Base-by-base conservation (phyloP, 257 asterid genomes). In the Ophiorrhiza pumila region DNA sequence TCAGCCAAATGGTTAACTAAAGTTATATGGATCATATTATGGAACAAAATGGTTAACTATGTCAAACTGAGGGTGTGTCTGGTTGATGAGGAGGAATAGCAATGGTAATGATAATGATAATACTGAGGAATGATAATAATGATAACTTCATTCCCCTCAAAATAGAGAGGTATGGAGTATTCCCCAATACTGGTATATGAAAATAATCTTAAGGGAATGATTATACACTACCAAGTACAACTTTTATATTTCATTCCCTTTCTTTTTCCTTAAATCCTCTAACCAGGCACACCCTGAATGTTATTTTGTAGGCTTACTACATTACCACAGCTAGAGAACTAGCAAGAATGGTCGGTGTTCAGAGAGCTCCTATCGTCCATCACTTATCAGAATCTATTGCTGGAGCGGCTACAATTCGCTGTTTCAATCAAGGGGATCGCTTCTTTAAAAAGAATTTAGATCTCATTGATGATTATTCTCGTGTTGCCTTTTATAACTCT, bases 291-390 rank as follows among this genome's bases (percentile, higher is more conserved):
- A n/a, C n/a, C n/a, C n/a, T 37, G 2, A 6, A 39, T 35, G 23
- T 3, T 69, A 20, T 67, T 39, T 4, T 84, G 79, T 83, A 91
- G 96, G 83, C 87, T 34, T 90, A 91, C 72, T 91, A 91, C 76
- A 91, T 88, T 65, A 76, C 76, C 20, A 83, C 88, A 2, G 96
- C 96, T 18, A 76, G 97, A 84, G 96, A 91, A 76, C 85, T 91
- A 65, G 96, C 97, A 10, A 80, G 97, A 71, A 88, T 91, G 96
- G 88, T 90, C 62, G 91, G 95, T 25, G 61, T 79, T 62, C 89
- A 76, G 76, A 91, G 83, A 77, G 93, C 96, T 75, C 97, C 97
- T 12, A 78, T 91, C 43, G 88, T 90, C 71, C 97, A 91, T 72
- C 96, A 91, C 73, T 90, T 90, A 27, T 89, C 96, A 34, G 97